A percentile compares a stretch with the other conserved stretches of the same genome.
These are phyloP conservation scores for Fusarium equiseti DNA, from an alignment of 2,329 filamentous ascomycete species.

Conservation along the genomic window DNA sequence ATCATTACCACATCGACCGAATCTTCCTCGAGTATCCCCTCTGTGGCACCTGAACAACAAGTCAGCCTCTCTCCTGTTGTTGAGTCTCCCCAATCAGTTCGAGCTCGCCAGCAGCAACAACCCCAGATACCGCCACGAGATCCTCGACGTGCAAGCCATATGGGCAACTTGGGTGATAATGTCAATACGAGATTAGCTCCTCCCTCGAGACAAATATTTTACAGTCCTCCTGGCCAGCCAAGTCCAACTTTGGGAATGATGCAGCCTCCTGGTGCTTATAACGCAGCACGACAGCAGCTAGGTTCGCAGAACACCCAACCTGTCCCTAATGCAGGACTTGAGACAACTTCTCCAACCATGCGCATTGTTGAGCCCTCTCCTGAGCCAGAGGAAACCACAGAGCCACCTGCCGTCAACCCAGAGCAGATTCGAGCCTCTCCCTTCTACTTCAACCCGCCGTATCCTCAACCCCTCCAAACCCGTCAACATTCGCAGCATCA, in stretches of 20 bases:
- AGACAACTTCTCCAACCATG: constrained; percentile 53
- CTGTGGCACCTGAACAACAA: constrained; percentile 38
- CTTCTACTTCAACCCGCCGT: constrained; percentile 43
- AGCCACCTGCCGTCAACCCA: constrained; percentile 5
- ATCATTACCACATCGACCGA: constrained; percentile 51
- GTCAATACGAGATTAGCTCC: constrained; percentile 45
- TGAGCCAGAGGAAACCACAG: constrained; percentile 45
- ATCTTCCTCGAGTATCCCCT: constrained; percentile 36
- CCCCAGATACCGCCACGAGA: constrained; percentile 49
- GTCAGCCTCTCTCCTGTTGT: constrained; percentile 61
- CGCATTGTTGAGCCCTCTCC: constrained; percentile 54
- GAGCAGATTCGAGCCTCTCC: constrained; percentile 33
- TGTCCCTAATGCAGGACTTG: constrained; percentile 39
- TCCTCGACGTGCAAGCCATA: constrained; percentile 38
- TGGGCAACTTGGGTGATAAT: constrained; percentile 5
- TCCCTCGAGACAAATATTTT: constrained; percentile 50
- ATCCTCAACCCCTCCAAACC: constrained; percentile 41
- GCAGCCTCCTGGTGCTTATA: constrained; percentile 34
- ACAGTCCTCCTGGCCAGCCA: constrained; percentile 55
- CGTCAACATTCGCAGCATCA: constrained; percentile 33
- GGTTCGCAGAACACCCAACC: constrained; percentile 18
- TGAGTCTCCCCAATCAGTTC: constrained; percentile 58
- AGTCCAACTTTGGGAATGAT: constrained; percentile 58
- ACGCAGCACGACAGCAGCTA: constrained; percentile 3
- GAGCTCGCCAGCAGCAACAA: constrained; percentile 47